phyloP scores from a whole-genome alignment of 179 eudicot genomes.

The Pouteria campechiana region DNA sequence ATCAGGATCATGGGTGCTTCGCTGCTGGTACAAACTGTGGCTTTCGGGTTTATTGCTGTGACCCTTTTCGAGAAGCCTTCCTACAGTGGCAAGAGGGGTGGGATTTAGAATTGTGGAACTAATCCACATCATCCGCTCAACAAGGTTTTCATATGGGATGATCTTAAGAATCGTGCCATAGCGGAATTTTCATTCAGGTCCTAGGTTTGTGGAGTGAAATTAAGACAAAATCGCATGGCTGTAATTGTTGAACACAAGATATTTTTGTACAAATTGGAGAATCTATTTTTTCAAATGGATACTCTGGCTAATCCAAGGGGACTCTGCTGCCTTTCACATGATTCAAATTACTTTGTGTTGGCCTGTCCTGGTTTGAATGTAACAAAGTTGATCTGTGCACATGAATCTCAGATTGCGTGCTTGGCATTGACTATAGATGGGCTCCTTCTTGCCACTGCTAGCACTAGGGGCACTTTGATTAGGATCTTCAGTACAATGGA shows the following conservation, averaged over 20 bases:
- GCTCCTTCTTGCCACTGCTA: conserved; percentile 54
- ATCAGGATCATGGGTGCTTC: conserved; percentile 62
- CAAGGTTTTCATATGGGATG: conserved; percentile 93
- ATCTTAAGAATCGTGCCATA: conserved; percentile 60
- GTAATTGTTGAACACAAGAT: conserved; percentile 71
- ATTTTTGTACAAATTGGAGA: conserved; percentile 59
- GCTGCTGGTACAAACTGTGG: conserved; percentile 58
- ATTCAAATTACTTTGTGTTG: conserved; percentile 39
- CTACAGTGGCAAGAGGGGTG: too few relatives aligned
- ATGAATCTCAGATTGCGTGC: conserved; percentile 70
- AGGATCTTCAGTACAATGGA: conserved; percentile 56
- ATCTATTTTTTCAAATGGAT: conserved; percentile 65
- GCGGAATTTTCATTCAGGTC: conserved; percentile 68
- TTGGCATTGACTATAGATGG: conserved; percentile 69
- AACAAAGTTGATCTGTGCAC: conserved; percentile 65
- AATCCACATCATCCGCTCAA: conserved; percentile 59
- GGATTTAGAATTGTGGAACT: conserved; percentile 60
- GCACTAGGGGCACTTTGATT: conserved; percentile 78
- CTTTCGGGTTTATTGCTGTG: conserved; percentile 54
- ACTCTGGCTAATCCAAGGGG: conserved; percentile 70
- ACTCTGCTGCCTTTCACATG: conserved; percentile 63
- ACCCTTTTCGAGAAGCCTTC: conserved; percentile 63
- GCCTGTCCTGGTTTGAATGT: conserved; percentile 67
- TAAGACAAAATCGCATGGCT: conserved; percentile 56
- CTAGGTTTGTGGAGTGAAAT: conserved; percentile 56